Base-by-base conservation (phyloP, 345 rosid genomes). In the Brassica rapa region DNA sequence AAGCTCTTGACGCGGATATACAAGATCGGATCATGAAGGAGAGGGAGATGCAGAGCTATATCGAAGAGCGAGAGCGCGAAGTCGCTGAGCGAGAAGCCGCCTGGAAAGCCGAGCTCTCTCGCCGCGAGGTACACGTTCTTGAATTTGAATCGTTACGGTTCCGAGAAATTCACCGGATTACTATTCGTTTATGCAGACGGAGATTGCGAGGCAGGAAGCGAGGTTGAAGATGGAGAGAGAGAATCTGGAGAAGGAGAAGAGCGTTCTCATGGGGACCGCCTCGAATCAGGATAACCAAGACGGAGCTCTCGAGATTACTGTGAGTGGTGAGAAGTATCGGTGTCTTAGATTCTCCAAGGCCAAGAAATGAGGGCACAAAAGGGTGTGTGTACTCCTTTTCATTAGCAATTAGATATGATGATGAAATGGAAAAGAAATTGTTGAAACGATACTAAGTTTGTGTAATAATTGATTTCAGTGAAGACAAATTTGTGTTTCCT, bases 71-170 rank as follows among this genome's bases (percentile, higher is more conserved):
- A 1, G 98, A 93, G 80, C 98, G 97, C 9, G 98, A 94, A 86
- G 98, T 92, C 66, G 97, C 97, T 8, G 97, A 94, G 75, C 91
- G 97, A 37, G 98, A 94, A 81, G 95, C 98, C 46, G 98, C 97
- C 24, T 94, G 97, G 98, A 94, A 94, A 80, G 97, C 98, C 12
- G 97, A 92, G 87, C 95, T 94, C 67, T 94, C 98, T 57, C 97
- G 97, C 51, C 93, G 97, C 41, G 98, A 92, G 89, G 97, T 81
- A 57, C 12, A 41, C 3, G 11, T 39, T 39, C 5, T 63, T 55
- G 15, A 1, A 2, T 5, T 5, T 49, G 55, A 14, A 49, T 49
- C 30, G 19, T 53, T 65, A 35, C 25, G 65, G 35, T 6, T 61
- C 37, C 2, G 37, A 27, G 89, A 90, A 94, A 81, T 94, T 6